Evolutionary conservation across 345 rosid genomes (phyloP).

Genomic region (Salix udensis): DNA sequence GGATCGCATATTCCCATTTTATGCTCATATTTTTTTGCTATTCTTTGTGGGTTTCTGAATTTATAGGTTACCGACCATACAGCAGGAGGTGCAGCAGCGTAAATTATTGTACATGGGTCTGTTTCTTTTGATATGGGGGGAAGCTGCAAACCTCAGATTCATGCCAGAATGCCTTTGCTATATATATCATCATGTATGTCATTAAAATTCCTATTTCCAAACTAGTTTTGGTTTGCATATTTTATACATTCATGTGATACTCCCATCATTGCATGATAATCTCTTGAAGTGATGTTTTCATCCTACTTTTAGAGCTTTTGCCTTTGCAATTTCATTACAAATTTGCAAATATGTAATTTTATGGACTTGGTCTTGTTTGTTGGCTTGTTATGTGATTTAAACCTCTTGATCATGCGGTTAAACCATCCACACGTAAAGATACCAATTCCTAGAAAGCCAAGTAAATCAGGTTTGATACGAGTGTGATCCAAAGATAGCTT

Average conservation of each 20-base stretch:
- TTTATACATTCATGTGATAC: background rate
- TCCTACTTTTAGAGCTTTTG: background rate
- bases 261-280: background rate
- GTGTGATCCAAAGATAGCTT: too few species aligned
- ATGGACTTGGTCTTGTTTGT: background rate
- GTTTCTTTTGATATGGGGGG: conserved; percentile 98
- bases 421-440: too few species aligned
- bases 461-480: too few species aligned
- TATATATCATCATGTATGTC: conserved; percentile 93
- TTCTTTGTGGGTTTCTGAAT: conserved; percentile 4
- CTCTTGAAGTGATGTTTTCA: background rate
- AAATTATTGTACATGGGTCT: conserved; percentile 91
- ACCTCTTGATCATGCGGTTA: too few species aligned
- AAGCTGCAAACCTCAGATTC: conserved; percentile 97
- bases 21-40: background rate
- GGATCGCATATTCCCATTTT: background rate
- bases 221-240: background rate
- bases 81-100: conserved; percentile 98
- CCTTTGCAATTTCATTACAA: background rate
- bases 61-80: conserved; percentile 97
- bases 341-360: background rate
- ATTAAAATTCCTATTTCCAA: background rate
- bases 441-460: too few species aligned
- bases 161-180: conserved; percentile 99
- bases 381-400: background rate